phyloP scores from a whole-genome alignment of 441 rosid species.

The Erysimum cheiri region DNA sequence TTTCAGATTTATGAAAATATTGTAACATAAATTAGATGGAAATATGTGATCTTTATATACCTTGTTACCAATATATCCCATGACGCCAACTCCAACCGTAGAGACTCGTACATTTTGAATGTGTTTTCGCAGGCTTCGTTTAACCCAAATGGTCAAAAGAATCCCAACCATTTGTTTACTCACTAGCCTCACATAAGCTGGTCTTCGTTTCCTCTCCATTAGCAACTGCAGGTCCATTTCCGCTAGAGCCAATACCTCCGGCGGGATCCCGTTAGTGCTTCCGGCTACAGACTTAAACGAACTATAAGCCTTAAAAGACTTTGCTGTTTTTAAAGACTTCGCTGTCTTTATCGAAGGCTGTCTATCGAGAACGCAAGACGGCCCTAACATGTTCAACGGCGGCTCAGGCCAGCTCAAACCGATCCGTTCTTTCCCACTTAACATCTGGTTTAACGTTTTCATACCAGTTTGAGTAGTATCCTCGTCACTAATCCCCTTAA shows the following conservation, averaged over 20 bases:
- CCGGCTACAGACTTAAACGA: conserved; percentile 67
- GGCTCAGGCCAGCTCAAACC: conserved; percentile 96
- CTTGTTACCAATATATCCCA: conserved; percentile 99
- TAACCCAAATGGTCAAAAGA: conserved; percentile 90
- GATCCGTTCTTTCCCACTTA: conserved; percentile 78
- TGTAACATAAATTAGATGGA: not conserved
- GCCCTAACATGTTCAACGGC: conserved; percentile 66
- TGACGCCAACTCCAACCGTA: conserved; percentile 95
- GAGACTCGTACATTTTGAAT: conserved; percentile 84
- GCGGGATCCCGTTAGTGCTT: conserved; percentile 51
- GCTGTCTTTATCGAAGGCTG: conserved; percentile 62
- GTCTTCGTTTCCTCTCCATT: conserved; percentile 72
- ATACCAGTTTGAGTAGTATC: conserved; percentile 38
- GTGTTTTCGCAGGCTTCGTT: conserved; percentile 78
- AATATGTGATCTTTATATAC: conserved; percentile 38
- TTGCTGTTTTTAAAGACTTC: conserved; percentile 57
- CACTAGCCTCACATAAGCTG: conserved; percentile 78
- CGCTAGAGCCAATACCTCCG: conserved; percentile 52
- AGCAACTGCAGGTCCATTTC: conserved; percentile 70
- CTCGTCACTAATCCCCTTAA: conserved; percentile 13
- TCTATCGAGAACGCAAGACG: conserved; percentile 58
- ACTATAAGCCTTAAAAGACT: conserved; percentile 60
- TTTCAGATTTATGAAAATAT: conserved; percentile 2
- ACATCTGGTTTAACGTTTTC: conserved; percentile 57
- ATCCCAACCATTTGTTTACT: conserved; percentile 99